Evolutionary conservation across 1,139 yeast species (phyloP), one percentile per base, ranked within the genome.

Genomic region (Yamadazyma spencermartinsiae): DNA sequence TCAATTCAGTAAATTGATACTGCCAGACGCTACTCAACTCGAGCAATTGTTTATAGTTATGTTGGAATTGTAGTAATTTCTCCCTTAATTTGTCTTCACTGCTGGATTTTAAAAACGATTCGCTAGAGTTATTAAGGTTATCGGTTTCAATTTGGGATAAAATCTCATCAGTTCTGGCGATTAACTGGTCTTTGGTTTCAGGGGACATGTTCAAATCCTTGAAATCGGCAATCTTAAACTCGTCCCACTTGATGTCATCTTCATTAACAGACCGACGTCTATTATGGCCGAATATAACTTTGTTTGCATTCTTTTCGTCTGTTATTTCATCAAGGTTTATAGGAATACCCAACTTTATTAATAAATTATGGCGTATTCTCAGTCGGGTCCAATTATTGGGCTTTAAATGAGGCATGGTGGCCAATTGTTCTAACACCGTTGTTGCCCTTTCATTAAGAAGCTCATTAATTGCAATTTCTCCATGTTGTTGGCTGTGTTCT

Each of bases 311-410:
- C 23, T 42, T 33, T 6, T 43, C 38, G 11, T 43, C 41, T 5
- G 37, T 30, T 11, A 49, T 33, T 31, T 50, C 54, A 28, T 50
- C 54, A 5, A 50, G 41, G 35, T 50, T 46, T 1, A 50, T 48
- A 14, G 54, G 54, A 9, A 50, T 44, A 8, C 54, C 54, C 16
- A 50, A 37, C 27, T 48, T 70, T 12, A 79, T 68, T 32, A 82
- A 63, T 34, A 82, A 56, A 45, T 72, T 70, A 47, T 80, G 76
- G 30, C 87, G 72, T 19, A 80, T 69, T 24, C 76, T 70, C 61
- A 79, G 78, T 40, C 69, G 68, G 25, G 67, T 66, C 88, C 88
- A 82, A 48, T 76, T 79, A 21, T 72, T 68, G 0, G 80, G 80
- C 24, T 65, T 68, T 33, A 74, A 55, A 38, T 67, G 65, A 1